Conservation (phyloP, 345 rosid species). For the Hibiscus trionum region DNA sequence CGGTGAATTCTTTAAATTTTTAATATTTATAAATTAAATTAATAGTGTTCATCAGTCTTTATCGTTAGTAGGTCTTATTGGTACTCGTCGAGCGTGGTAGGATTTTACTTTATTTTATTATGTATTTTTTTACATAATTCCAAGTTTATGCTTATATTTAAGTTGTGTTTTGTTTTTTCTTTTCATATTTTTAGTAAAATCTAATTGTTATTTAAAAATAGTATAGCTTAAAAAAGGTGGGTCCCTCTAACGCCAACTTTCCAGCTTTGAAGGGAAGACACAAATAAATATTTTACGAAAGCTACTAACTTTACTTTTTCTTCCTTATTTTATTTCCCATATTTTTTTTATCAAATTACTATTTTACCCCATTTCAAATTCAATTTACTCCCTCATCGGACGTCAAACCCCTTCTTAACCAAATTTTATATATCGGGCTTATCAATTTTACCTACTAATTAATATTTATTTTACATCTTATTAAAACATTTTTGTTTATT, state of each 20-base stretch:
- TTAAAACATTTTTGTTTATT: background rate
- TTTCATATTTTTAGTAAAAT: background rate
- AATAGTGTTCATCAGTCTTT: too few relatives aligned
- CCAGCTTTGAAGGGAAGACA: constrained; percentile 28
- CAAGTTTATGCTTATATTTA: too few relatives aligned
- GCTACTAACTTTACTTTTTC: constrained; percentile 1
- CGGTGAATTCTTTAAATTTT: too few relatives aligned
- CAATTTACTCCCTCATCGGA: constrained; percentile 30
- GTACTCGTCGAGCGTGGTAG: too few relatives aligned
- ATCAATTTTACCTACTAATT: constrained; percentile 27
- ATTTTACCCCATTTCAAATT: constrained; percentile 28
- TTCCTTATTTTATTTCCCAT: background rate
- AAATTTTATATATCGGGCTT: constrained; percentile 45
- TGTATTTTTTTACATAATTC: too few relatives aligned
- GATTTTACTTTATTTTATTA: too few relatives aligned
- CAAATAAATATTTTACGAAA: background rate
- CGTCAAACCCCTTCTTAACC: constrained; percentile 52
- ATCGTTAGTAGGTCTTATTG: too few relatives aligned
- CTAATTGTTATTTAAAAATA: background rate
- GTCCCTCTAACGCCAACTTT: constrained; percentile 18
- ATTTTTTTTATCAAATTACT: constrained; percentile 16
- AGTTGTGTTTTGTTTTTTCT: background rate
- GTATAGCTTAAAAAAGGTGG: constrained; percentile 17
- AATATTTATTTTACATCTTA: constrained; percentile 9
- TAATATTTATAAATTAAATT: too few relatives aligned